A percentile compares a stretch with the other conserved stretches of the same genome.
Conservation (phyloP, 1,284 basidiomycete genomes). For the Agaricales sp. region DNA sequence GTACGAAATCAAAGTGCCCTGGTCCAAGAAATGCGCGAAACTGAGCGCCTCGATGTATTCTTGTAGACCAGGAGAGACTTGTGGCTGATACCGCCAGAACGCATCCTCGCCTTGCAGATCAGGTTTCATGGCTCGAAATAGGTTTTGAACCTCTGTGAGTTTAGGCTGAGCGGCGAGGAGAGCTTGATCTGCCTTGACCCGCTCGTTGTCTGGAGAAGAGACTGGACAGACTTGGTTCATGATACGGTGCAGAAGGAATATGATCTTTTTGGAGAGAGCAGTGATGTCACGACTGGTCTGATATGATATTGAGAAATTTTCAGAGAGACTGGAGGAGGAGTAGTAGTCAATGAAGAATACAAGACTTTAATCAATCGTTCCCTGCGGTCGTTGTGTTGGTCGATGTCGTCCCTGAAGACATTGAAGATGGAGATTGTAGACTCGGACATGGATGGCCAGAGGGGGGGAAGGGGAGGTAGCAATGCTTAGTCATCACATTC, state of each 20-base stretch:
- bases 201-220: slow-evolving; percentile 19
- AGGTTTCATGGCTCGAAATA: slow-evolving; percentile 53
- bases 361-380: slow-evolving; percentile 80
- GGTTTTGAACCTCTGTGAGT: slow-evolving; percentile 56
- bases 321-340: neutral
- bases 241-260: slow-evolving; percentile 86
- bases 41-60: slow-evolving; percentile 93
- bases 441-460: slow-evolving; percentile 1
- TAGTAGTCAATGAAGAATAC: slow-evolving; percentile 7
- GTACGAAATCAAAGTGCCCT: slow-evolving; percentile 61
- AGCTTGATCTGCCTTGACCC: slow-evolving; percentile 20
- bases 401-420: slow-evolving; percentile 57
- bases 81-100: slow-evolving; percentile 76
- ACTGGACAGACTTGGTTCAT: slow-evolving; percentile 37
- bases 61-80: slow-evolving; percentile 73
- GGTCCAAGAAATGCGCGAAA: slow-evolving; percentile 81
- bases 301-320: slow-evolving; percentile 2
- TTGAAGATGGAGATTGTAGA: slow-evolving; percentile 35
- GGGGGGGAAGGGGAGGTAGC: neutral
- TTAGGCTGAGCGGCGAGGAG: slow-evolving; percentile 54
- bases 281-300: slow-evolving; percentile 82
- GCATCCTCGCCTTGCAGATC: slow-evolving; percentile 56
- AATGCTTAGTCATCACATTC: slow-evolving; percentile 4
- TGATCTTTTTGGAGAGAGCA: slow-evolving; percentile 88
- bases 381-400: slow-evolving; percentile 63